Percentiles rank a stretch among this genome's conserved stretches.
phyloP scores from a whole-genome alignment of 169 alveolate species.

The Plasmodium blacklocki region DNA sequence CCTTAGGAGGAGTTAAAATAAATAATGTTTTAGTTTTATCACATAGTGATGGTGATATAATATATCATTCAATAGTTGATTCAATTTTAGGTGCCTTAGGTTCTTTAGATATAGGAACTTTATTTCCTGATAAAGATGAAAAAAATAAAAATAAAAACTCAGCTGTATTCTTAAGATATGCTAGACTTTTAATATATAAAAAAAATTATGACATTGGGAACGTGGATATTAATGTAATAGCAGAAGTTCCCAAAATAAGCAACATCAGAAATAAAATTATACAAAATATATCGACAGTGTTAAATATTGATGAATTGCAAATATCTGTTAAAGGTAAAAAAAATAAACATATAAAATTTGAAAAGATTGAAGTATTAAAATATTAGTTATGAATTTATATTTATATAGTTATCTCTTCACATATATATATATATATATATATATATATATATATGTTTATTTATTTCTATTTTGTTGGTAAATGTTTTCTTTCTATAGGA shows the following conservation, averaged over 20 bases:
- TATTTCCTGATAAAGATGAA: conserved; percentile 88
- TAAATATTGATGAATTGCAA: conserved; percentile 43
- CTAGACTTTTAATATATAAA: conserved; percentile 64
- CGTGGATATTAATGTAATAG: conserved; percentile 77
- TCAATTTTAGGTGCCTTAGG: conserved; percentile 88
- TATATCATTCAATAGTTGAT: conserved; percentile 88
- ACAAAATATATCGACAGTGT: conserved; percentile 42
- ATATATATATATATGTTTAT: neutral
- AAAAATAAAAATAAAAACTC: conserved; percentile 80
- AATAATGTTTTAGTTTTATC: conserved; percentile 80
- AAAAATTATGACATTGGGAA: conserved; percentile 56
- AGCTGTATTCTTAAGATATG: conserved; percentile 70
- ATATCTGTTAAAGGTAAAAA: conserved; percentile 74
- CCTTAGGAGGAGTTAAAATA: conserved; percentile 83
- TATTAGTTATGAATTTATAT: neutral
- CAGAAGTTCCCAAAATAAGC: conserved; percentile 66
- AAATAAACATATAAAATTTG: neutral
- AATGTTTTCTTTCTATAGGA: conserved; percentile 1
- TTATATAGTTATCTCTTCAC: neutral
- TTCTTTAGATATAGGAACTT: conserved; percentile 89
- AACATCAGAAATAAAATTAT: conserved; percentile 28
- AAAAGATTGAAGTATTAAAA: neutral
- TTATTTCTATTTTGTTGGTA: neutral
- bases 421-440: neutral
- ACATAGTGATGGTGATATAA: conserved; percentile 92